Evolutionary conservation across 768 basidiomycete species (phyloP), one percentile per base, ranked within the genome.

Genomic region (Lactarius sp.): DNA sequence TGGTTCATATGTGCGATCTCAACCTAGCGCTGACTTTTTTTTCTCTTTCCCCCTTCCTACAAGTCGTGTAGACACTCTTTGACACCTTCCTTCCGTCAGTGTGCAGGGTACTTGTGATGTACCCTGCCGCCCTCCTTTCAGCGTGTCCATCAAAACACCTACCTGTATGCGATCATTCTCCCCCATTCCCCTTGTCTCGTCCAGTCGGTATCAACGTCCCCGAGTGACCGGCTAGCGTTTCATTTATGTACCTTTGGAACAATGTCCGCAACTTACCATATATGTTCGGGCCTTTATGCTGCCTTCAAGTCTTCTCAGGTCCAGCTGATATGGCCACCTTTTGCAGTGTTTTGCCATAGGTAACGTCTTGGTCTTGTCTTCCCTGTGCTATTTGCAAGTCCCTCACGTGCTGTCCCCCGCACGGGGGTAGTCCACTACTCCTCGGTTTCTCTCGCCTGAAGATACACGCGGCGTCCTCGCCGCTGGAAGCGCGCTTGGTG

Each of bases 401-500:
- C 8, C 50, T 57, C 16, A 59, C 59, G 66, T 64, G 60, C 37
- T 59, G 52, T 67, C 69, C 16, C 52, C 67, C 66, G 90, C 90
- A 55, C 79, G 93, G 63, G 90, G 89, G 56, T 90, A 88, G 27
- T 27, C 75, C 83, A 89, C 54, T 90, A 90, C 74, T 92, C 89
- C 55, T 82, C 85, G 62, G 77, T 85, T 64, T 88, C 88, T 55
- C 75, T 90, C 68, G 82, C 77, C 88, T 56, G 82, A 85, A 71
- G 94, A 94, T 75, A 88, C 92, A 61, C 85, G 92, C 71, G 86
- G 85, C 20, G 88, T 93, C 44, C 84, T 96, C 55, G 90, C 92
- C 52, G 88, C 92, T 51, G 89, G 88, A 14, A 91, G 86, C 74
- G 78, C 93, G 39, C 82, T 94, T 51, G 91, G 90, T 57, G 92